A percentile compares a stretch with the other conserved stretches of the same genome.
phyloP scores from a whole-genome alignment of 2,329 filamentous ascomycete genomes.

The Epichloe aotearoae region DNA sequence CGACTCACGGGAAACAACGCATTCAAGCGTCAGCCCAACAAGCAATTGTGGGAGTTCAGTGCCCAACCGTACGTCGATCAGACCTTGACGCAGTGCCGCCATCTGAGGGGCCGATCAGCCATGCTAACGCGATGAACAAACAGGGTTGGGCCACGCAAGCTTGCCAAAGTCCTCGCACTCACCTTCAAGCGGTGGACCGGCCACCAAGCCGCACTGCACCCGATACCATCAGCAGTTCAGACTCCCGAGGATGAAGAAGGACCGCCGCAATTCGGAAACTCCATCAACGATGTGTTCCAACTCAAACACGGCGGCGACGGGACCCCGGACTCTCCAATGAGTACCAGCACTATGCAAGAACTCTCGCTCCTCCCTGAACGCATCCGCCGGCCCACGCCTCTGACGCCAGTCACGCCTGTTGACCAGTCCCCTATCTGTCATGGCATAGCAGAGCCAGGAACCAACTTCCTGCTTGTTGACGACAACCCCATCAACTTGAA shows the following conservation, averaged over 20 bases:
- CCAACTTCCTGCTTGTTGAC: conserved; percentile 18
- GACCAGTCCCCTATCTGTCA: neutral
- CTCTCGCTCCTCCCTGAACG: conserved; percentile 1
- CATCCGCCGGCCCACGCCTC: conserved; percentile 1
- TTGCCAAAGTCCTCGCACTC: conserved; percentile 11
- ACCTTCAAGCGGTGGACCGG: conserved; percentile 5
- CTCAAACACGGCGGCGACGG: neutral
- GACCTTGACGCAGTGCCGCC: conserved; percentile 4
- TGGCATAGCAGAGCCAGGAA: neutral
- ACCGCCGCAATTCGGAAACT: neutral
- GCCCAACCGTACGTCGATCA: conserved; percentile 19
- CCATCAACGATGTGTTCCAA: neutral
- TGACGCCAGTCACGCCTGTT: neutral
- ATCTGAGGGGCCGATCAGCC: neutral
- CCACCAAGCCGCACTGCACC: conserved; percentile 1
- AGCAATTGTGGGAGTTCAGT: conserved; percentile 22
- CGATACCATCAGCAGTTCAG: neutral
- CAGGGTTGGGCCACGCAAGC: conserved; percentile 25
- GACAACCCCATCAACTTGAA: conserved; percentile 25
- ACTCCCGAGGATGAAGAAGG: conserved; percentile 1
- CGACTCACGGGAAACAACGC: neutral
- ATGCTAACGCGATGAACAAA: neutral
- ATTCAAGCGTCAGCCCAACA: conserved; percentile 2
- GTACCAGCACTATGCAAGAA: neutral
- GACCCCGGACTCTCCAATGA: neutral